Conservation (phyloP, 1,284 basidiomycete genomes). For the Xerocomus nothofagi region DNA sequence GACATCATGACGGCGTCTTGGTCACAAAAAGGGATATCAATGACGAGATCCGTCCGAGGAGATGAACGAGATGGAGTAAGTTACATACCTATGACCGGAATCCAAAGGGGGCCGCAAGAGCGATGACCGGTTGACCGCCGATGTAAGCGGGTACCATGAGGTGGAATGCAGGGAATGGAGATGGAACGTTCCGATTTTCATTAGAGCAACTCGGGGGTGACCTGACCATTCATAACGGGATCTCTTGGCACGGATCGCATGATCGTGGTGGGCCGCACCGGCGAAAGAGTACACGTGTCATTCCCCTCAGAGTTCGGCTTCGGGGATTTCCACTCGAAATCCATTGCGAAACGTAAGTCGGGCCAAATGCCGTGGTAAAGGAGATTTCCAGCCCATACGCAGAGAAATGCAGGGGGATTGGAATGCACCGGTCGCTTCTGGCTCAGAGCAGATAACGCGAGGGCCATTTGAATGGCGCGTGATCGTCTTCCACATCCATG, state of each 20-base stretch:
- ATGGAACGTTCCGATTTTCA: not conserved
- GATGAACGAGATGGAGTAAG: not conserved
- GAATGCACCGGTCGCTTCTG: not conserved
- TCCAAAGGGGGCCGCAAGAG: not conserved
- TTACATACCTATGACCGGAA: not conserved
- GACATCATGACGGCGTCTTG: slow-evolving; percentile 5
- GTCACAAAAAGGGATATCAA: too few relatives aligned
- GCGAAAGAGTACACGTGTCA: not conserved
- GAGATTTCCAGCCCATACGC: not conserved
- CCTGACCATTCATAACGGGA: not conserved
- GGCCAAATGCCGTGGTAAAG: not conserved
- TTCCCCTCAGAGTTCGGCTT: not conserved
- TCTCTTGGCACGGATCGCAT: not conserved
- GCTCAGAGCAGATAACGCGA: not conserved
- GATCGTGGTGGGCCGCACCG: not conserved
- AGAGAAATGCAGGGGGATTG: too few relatives aligned
- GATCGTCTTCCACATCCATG: not conserved
- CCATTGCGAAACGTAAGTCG: slow-evolving; percentile 7
- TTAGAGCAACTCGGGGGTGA: too few relatives aligned
- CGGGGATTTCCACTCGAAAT: slow-evolving; percentile 3
- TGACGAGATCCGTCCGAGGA: not conserved
- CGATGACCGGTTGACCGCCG: not conserved
- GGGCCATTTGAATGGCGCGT: not conserved
- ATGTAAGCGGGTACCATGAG: not conserved
- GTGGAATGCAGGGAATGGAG: not conserved